A percentile compares a stretch with the other conserved stretches of the same genome.
Conservation (phyloP, 2,329 filamentous ascomycete genomes). For the Aspergillus japonicus region DNA sequence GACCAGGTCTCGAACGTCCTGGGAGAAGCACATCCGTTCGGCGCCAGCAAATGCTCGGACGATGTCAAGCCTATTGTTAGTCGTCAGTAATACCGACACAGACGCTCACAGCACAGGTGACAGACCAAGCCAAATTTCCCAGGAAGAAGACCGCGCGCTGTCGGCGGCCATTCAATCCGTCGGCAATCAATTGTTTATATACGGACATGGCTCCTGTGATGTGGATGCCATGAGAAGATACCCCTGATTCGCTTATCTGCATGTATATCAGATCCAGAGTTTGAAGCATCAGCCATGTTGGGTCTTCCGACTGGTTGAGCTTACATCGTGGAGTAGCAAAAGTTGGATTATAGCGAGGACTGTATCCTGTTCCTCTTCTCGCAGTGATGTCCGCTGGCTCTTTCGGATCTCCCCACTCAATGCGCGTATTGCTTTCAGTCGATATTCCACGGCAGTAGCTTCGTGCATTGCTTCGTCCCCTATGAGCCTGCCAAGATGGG, state of each 20-base stretch:
- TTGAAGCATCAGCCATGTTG: background rate
- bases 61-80: slow-evolving; percentile 29
- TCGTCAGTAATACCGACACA: background rate
- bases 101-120: background rate
- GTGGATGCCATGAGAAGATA: slow-evolving; percentile 33
- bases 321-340: slow-evolving; percentile 32
- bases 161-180: slow-evolving; percentile 23
- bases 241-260: slow-evolving; percentile 33
- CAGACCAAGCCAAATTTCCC: slow-evolving; percentile 31
- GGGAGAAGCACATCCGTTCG: slow-evolving; percentile 29
- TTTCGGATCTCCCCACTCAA: slow-evolving; percentile 26
- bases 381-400: slow-evolving; percentile 24
- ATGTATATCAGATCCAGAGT: background rate
- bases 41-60: slow-evolving; percentile 30
- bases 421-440: slow-evolving; percentile 29
- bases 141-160: slow-evolving; percentile 31
- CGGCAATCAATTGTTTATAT: slow-evolving; percentile 27
- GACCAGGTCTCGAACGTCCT: slow-evolving; percentile 27
- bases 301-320: background rate
- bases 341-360: slow-evolving; percentile 32
- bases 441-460: slow-evolving; percentile 28
- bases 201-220: slow-evolving; percentile 36
- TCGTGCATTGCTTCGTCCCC: slow-evolving; percentile 23
- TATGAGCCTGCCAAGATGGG: slow-evolving; percentile 26
- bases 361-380: slow-evolving; percentile 28